Evolutionary conservation across 352 stramenopile species (phyloP), one percentile per base, ranked within the genome.

Genomic region (Saprolegnia parasitica): DNA sequence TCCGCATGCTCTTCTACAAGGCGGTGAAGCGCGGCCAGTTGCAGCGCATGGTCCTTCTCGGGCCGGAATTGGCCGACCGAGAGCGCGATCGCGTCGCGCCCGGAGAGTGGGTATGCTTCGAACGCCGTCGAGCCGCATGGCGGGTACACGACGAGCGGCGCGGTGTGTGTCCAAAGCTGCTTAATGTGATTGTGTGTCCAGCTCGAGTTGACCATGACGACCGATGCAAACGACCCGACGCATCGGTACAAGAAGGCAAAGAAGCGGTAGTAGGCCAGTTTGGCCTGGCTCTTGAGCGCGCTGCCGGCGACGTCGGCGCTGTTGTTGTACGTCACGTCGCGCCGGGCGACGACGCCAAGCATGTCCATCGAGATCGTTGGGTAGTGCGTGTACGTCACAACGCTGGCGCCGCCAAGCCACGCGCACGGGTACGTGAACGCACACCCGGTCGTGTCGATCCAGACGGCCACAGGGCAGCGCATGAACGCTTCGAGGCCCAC

Each of bases 301-400:
- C 86, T 98, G 13, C 72, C 66, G 6, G 94, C 83, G 35, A 99
- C 91, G 8, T 78, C 68, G 13, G 80, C 56, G 54, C 91, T 72
- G 75, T 99, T 98, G 80, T 99, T 99, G 77, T 98, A 98, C 16
- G 86, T 83, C 5, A 91, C 77, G 42, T 87, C 75, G 42, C 91
- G 90, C 64, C 98, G 81, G 71, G 88, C 89, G 6, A 99, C 96
- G 42, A 95, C 84, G 40, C 75, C 71, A 40, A 99, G 91, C 98
- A 99, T 99, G 73, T 99, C 96, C 39, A 91, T 98, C 56, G 90
- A 98, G 73, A 99, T 99, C 66, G 98, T 99, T 9, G 98, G 97
- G 84, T 99, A 99, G 84, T 99, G 97, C 29, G 98, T 95, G 85
- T 99, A 99, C 54, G 95, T 86, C 3, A 91, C 82, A 39, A 99